These are phyloP conservation scores for Phaeomoniella chlamydospora DNA, from an alignment of 2,329 filamentous ascomycete genomes.

Conservation along the genomic window DNA sequence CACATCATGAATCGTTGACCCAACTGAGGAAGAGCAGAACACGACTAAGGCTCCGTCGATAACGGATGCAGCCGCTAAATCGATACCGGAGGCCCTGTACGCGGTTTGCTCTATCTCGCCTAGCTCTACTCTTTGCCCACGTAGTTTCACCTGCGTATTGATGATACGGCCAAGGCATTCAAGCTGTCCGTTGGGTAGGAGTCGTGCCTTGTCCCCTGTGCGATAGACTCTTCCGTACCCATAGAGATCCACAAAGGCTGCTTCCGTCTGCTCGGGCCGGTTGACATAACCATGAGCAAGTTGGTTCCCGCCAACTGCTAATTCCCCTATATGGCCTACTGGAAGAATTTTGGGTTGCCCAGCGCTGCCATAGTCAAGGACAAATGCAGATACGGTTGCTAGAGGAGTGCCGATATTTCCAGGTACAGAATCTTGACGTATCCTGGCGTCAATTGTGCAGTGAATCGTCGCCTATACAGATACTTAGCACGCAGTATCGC, in stretches of 20 bases:
- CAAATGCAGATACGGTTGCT: conserved; percentile 65
- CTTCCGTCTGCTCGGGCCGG: conserved; percentile 56
- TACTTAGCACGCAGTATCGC: neutral
- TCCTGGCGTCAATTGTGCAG: conserved; percentile 59
- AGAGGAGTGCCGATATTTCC: conserved; percentile 65
- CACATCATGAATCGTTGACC: conserved; percentile 29
- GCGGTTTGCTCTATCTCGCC: conserved; percentile 63
- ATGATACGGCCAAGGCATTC: conserved; percentile 71
- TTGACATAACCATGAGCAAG: conserved; percentile 73
- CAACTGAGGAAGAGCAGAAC: conserved; percentile 49
- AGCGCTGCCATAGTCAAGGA: conserved; percentile 38
- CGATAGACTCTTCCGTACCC: conserved; percentile 59
- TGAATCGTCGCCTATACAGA: conserved; percentile 56
- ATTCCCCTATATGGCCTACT: conserved; percentile 57
- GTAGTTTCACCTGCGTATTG: conserved; percentile 71
- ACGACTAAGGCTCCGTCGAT: conserved; percentile 55
- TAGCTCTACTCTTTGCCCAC: conserved; percentile 70
- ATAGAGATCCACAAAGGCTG: conserved; percentile 53
- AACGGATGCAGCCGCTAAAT: conserved; percentile 52
- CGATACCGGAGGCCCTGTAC: conserved; percentile 45
- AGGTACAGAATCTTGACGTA: conserved; percentile 41
- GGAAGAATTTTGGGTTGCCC: conserved; percentile 42
- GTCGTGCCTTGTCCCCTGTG: conserved; percentile 68
- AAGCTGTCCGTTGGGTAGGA: conserved; percentile 54
- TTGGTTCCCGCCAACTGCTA: conserved; percentile 68